Percentiles rank a stretch among this genome's conserved stretches.
These are phyloP conservation scores for Magnolia changhungtana DNA, from an alignment of 164 flowering plant species.

Conservation along the genomic window DNA sequence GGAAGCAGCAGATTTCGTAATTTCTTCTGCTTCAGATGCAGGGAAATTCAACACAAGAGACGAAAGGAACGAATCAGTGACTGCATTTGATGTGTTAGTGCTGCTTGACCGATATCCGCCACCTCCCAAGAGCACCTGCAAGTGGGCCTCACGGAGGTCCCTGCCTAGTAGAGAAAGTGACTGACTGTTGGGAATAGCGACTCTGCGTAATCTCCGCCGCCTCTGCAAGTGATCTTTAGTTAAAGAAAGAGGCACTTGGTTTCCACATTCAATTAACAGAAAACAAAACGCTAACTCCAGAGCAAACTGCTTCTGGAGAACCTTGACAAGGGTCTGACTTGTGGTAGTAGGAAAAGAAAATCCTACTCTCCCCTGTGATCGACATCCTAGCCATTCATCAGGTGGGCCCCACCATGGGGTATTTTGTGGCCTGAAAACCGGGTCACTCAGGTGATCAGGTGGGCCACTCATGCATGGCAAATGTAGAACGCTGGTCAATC, in stretches of 20 bases:
- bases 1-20: constrained; percentile 57
- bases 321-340: neutral
- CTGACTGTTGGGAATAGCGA: constrained; percentile 72
- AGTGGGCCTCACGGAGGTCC: constrained; percentile 90
- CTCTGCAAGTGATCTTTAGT: constrained; percentile 66
- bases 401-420: neutral
- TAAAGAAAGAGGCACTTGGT: constrained; percentile 21
- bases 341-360: too few species aligned
- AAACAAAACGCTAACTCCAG: too few species aligned
- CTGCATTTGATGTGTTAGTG: constrained; percentile 41
- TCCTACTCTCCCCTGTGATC: too few species aligned
- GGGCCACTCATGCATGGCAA: too few species aligned
- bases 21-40: constrained; percentile 61
- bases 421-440: neutral
- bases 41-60: constrained; percentile 69
- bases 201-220: constrained; percentile 71
- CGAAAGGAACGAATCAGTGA: constrained; percentile 70
- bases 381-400: constrained; percentile 3
- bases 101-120: constrained; percentile 58
- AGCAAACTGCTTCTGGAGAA: neutral
- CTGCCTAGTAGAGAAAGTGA: constrained; percentile 73
- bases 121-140: constrained; percentile 81
- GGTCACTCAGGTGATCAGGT: neutral
- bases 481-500: too few species aligned
- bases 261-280: neutral